Evolutionary conservation across 2,329 filamentous ascomycete genomes (phyloP).

Genomic region (Emergomyces africanus): DNA sequence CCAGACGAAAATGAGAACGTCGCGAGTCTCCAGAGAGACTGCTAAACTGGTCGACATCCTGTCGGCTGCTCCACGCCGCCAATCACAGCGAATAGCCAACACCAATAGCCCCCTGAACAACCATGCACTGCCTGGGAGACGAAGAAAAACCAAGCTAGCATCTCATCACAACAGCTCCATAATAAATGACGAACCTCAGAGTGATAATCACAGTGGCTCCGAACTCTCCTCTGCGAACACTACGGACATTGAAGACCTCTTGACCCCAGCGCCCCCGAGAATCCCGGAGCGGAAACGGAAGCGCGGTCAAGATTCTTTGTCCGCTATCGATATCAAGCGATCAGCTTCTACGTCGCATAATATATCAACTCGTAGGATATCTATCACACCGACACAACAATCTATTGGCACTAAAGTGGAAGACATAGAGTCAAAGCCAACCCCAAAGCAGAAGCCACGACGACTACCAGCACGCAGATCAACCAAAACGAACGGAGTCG

Average conservation of each 20-base stretch:
- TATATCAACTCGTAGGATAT: neutral
- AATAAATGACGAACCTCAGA: slow-evolving; percentile 18
- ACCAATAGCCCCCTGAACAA: neutral
- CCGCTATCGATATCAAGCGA: neutral
- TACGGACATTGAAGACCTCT: slow-evolving; percentile 47
- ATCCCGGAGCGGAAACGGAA: slow-evolving; percentile 39
- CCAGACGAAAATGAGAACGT: slow-evolving; percentile 39
- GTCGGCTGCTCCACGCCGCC: slow-evolving; percentile 32
- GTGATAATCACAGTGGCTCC: slow-evolving; percentile 18
- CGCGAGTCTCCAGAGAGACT: slow-evolving; percentile 46
- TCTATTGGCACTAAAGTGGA: neutral
- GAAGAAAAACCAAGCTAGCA: slow-evolving; percentile 16
- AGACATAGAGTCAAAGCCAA: slow-evolving; percentile 8
- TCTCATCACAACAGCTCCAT: slow-evolving; percentile 16
- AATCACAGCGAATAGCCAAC: slow-evolving; percentile 21
- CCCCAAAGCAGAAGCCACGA: slow-evolving; percentile 22
- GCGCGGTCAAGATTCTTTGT: neutral
- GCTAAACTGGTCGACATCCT: slow-evolving; percentile 41
- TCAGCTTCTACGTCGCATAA: slow-evolving; percentile 8
- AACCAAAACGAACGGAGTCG: slow-evolving; percentile 24
- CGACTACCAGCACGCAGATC: slow-evolving; percentile 29
- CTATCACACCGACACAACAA: neutral
- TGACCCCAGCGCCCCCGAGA: slow-evolving; percentile 19
- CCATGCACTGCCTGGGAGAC: slow-evolving; percentile 19
- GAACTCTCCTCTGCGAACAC: slow-evolving; percentile 25